phyloP scores from a whole-genome alignment of 2,329 filamentous ascomycete genomes.

The Cercospora citrullina region DNA sequence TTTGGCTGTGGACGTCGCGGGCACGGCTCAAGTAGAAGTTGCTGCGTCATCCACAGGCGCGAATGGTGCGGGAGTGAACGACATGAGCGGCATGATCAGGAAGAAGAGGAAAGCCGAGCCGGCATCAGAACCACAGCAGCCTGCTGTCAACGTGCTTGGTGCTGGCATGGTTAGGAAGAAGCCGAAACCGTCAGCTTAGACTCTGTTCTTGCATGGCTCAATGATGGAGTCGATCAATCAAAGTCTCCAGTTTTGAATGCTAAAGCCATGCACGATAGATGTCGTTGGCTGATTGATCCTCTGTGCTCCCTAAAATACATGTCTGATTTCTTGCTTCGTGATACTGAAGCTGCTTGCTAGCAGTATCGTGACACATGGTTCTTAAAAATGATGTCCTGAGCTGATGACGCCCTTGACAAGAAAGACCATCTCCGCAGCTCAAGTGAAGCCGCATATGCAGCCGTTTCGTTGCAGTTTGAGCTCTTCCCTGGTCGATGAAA shows the following conservation, averaged over 20 bases:
- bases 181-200: constrained; percentile 44
- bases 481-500: not conserved
- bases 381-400: not conserved
- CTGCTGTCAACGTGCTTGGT: constrained; percentile 52
- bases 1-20: constrained; percentile 27
- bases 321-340: not conserved
- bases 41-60: not conserved
- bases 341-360: not conserved
- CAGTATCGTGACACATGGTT: not conserved
- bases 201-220: not conserved
- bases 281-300: not conserved
- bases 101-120: constrained; percentile 52
- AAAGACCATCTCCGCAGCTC: not conserved
- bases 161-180: constrained; percentile 59
- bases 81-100: constrained; percentile 43
- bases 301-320: not conserved
- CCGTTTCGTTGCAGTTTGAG: not conserved
- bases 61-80: constrained; percentile 29
- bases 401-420: not conserved
- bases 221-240: not conserved
- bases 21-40: constrained; percentile 21
- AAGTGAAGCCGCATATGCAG: not conserved
- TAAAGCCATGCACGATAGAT: not conserved
- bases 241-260: no score
- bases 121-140: constrained; percentile 6